These are phyloP conservation scores for Citrus glauca DNA, from an alignment of 345 rosid genomes.

Conservation along the genomic window DNA sequence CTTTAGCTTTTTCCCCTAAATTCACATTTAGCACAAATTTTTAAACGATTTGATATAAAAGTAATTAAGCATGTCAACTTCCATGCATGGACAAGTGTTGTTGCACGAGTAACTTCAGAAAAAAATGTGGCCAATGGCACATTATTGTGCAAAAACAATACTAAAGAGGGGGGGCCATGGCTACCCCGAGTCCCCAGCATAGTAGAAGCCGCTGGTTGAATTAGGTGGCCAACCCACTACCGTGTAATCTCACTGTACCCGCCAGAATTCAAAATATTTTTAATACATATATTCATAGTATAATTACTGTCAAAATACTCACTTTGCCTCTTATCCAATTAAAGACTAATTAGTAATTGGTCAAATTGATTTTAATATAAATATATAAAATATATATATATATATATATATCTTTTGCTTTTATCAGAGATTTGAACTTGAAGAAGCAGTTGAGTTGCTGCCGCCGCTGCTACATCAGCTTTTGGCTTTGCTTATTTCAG, in stretches of 20 bases:
- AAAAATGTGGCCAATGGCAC: background rate
- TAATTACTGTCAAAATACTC: background rate
- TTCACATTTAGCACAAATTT: background rate
- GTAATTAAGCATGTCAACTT: background rate
- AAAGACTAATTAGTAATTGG: background rate
- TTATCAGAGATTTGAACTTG: constrained; percentile 15
- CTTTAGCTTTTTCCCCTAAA: too few relatives aligned
- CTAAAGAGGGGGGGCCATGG: background rate
- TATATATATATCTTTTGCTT: background rate
- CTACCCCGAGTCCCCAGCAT: background rate
- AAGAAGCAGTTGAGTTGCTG: constrained; percentile 35
- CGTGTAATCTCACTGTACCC: constrained; percentile 26
- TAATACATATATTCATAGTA: background rate
- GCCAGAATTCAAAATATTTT: constrained; percentile 10
- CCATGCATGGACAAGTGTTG: background rate
- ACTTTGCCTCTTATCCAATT: constrained; percentile 12
- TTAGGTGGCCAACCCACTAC: constrained; percentile 37
- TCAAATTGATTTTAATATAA: background rate
- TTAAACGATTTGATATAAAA: background rate
- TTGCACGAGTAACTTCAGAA: background rate
- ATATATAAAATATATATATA: rapidly evolving
- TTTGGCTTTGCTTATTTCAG: constrained; percentile 37
- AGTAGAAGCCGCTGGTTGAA: constrained; percentile 3
- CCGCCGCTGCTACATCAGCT: constrained; percentile 1
- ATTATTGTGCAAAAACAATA: background rate